A percentile compares a stretch with the other conserved stretches of the same genome.
These are phyloP conservation scores for Fusarium sp. DNA, from an alignment of 2,329 filamentous ascomycete species.

Conservation along the genomic window DNA sequence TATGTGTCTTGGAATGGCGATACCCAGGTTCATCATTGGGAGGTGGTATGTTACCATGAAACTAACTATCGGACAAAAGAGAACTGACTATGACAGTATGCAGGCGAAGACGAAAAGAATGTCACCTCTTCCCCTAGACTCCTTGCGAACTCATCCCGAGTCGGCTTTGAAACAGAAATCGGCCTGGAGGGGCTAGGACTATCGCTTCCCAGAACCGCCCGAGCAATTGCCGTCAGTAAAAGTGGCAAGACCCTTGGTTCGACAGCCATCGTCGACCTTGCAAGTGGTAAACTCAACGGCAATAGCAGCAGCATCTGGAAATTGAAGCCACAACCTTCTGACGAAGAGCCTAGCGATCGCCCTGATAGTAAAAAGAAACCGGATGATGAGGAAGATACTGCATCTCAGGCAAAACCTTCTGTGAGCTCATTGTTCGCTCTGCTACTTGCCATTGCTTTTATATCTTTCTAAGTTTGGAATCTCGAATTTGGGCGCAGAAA, in stretches of 20 bases:
- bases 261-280: slow-evolving; percentile 34
- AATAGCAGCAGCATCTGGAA: slow-evolving; percentile 39
- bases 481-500: neutral
- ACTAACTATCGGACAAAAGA: neutral
- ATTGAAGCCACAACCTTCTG: slow-evolving; percentile 4
- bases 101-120: slow-evolving; percentile 32
- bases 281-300: slow-evolving; percentile 32
- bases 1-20: slow-evolving; percentile 47
- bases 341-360: neutral
- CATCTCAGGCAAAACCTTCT: slow-evolving; percentile 7
- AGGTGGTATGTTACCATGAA: slow-evolving; percentile 30
- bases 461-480: neutral
- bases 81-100: slow-evolving; percentile 29
- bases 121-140: slow-evolving; percentile 17
- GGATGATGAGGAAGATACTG: slow-evolving; percentile 22
- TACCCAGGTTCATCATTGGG: slow-evolving; percentile 40
- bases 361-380: neutral
- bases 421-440: slow-evolving; percentile 17
- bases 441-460: slow-evolving; percentile 20
- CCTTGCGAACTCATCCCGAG: slow-evolving; percentile 37
- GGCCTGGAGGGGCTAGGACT: neutral
- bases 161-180: slow-evolving; percentile 39
- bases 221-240: slow-evolving; percentile 30
- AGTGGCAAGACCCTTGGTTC: slow-evolving; percentile 35
- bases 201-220: slow-evolving; percentile 22